Evolutionary conservation across 257 asterid genomes (phyloP), one percentile per base, ranked within the genome.

Genomic region (Salvia hispanica): DNA sequence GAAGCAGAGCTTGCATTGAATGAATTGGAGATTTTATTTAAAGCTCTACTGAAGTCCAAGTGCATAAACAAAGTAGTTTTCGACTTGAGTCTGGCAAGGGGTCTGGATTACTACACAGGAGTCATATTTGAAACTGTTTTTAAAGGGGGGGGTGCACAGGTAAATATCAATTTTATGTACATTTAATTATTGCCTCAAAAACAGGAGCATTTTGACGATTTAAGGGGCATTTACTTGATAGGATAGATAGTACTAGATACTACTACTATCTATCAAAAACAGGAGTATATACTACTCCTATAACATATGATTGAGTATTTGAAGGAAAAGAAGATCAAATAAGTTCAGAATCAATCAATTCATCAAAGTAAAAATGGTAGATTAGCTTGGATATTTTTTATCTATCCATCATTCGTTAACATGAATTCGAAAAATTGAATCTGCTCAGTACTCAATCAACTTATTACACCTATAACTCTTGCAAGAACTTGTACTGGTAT

Each of bases 1-100:
- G 99, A 88, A 36, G 84, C 96, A 1, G 65, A 42, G 63, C 77
- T 79, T 71, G 99, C 96, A 68, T 74, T 94, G 81, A 60, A 86
- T 64, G 99, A 94, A 69, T 73, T 91, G 71, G 97, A 91, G 79
- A 80, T 85, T 74, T 76, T 94, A 69, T 94, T 94, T 73, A 82
- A 82, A 78, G 89, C 96, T 61, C 72, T 94, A 71, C 85, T 54
- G 64, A 87, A 74, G 82, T 78, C 95, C 47, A 90, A 81, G 72
- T 88, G 97, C 61, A 80, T 83, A 11, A 50, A 78, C 76, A 88
- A 77, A 84, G 87, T 91, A 51, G 85, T 88, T 71, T 91, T 94
- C 66, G 99, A 91, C 83, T 76, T 94, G 85, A 94, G 99, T 73
- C 99, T 94, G 70, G 99, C 99, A 68, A 87, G 99, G 79, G 99